Percentiles rank a stretch among this genome's conserved stretches.
Evolutionary conservation across 1,139 yeast species (phyloP).

Genomic region (Candida mesenterica): DNA sequence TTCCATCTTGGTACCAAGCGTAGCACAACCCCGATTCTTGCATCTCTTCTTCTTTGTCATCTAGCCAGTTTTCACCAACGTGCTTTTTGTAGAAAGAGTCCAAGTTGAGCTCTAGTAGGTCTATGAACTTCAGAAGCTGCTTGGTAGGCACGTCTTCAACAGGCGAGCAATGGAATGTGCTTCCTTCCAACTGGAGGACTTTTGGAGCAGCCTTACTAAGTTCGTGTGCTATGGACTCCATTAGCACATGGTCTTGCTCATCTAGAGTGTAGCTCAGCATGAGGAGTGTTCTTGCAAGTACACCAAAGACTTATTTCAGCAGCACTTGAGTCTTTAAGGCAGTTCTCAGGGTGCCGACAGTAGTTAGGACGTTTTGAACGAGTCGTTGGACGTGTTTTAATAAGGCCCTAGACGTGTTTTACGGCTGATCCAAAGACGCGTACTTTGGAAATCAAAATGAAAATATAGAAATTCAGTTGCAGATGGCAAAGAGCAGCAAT

Average conservation of each 20-base stretch:
- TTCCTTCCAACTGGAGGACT: conserved; percentile 13
- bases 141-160: conserved; percentile 13
- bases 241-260: conserved; percentile 21
- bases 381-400: background rate
- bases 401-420: background rate
- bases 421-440: no score
- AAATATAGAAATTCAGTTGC: no score
- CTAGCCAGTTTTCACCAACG: conserved; percentile 45
- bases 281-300: background rate
- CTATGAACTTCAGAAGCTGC: conserved; percentile 18
- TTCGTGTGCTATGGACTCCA: conserved; percentile 17
- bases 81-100: conserved; percentile 27
- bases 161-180: conserved; percentile 11
- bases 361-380: no score
- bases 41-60: conserved; percentile 46
- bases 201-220: conserved; percentile 14
- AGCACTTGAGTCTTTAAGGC: conserved; percentile 1
- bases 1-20: conserved; percentile 24
- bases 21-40: conserved; percentile 43
- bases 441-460: background rate
- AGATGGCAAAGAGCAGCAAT: no score
- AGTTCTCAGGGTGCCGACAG: no score
- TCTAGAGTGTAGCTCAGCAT: no score
- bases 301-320: no score
- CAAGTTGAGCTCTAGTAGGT: conserved; percentile 30